Evolutionary conservation across 129 eudicot species (phyloP).

Genomic region (Flaveria robusta): DNA sequence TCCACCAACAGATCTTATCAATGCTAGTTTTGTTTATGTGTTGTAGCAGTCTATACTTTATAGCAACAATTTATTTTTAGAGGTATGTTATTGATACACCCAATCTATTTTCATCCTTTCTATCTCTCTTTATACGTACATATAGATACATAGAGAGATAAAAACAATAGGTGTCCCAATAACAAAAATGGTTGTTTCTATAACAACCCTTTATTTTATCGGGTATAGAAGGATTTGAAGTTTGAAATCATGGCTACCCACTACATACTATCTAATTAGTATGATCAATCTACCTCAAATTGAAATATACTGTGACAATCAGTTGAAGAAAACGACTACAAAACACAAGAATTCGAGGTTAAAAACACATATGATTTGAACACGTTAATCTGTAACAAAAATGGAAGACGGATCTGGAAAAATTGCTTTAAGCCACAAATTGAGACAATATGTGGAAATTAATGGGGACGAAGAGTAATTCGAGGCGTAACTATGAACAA

Average conservation of each 20-base stretch:
- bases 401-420: background rate
- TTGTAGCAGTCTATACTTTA: background rate
- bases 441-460: background rate
- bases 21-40: constrained; percentile 5
- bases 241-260: background rate
- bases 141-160: too few species aligned
- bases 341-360: background rate
- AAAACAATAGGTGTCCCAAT: too few species aligned
- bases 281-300: background rate
- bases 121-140: too few species aligned
- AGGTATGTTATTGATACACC: too few species aligned
- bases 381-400: too few species aligned
- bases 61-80: background rate
- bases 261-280: background rate
- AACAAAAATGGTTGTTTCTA: too few species aligned
- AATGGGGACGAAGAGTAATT: background rate
- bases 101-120: too few species aligned
- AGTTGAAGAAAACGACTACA: background rate
- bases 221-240: background rate
- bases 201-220: too few species aligned
- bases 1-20: constrained; percentile 21
- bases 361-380: too few species aligned
- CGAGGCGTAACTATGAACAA: too few species aligned
- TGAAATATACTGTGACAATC: background rate
- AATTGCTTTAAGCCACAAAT: too few species aligned